A percentile compares a stretch with the other conserved stretches of the same genome.
phyloP scores from a whole-genome alignment of 2,329 filamentous ascomycete genomes.

The Hymenoscyphus repandus region DNA sequence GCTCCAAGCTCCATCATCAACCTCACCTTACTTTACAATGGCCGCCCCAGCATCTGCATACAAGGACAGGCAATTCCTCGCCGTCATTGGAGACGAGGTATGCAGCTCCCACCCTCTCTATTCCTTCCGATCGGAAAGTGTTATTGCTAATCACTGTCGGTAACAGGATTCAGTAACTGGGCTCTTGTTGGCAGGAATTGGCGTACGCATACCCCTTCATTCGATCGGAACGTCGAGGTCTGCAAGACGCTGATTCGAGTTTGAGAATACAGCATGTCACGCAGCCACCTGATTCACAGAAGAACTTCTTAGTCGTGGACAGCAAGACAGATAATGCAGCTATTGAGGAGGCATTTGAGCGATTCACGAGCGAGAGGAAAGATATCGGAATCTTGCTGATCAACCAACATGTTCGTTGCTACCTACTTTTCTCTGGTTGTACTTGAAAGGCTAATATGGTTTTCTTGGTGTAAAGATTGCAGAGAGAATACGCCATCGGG shows the following conservation, averaged over 20 bases:
- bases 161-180: slow-evolving; percentile 92
- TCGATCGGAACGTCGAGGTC: neutral
- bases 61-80: slow-evolving; percentile 90
- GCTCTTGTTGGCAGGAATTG: slow-evolving; percentile 89
- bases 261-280: slow-evolving; percentile 70
- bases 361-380: slow-evolving; percentile 83
- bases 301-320: slow-evolving; percentile 98
- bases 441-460: slow-evolving; percentile 3
- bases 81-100: slow-evolving; percentile 97
- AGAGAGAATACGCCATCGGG: slow-evolving; percentile 83
- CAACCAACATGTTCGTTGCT: slow-evolving; percentile 79
- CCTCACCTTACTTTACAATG: slow-evolving; percentile 39
- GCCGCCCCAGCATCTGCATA: slow-evolving; percentile 53
- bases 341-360: slow-evolving; percentile 86
- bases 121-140: neutral
- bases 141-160: slow-evolving; percentile 17
- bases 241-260: neutral
- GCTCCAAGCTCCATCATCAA: no score
- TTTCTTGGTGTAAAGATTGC: slow-evolving; percentile 59
- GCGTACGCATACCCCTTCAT: slow-evolving; percentile 51
- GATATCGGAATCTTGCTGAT: slow-evolving; percentile 96
- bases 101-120: neutral
- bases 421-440: no score
- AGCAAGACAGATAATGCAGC: slow-evolving; percentile 81
- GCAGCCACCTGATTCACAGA: slow-evolving; percentile 78